Evolutionary conservation across 306 rosid species (phyloP), one percentile per base, ranked within the genome.

Genomic region (Amphicarpaea edgeworthii): DNA sequence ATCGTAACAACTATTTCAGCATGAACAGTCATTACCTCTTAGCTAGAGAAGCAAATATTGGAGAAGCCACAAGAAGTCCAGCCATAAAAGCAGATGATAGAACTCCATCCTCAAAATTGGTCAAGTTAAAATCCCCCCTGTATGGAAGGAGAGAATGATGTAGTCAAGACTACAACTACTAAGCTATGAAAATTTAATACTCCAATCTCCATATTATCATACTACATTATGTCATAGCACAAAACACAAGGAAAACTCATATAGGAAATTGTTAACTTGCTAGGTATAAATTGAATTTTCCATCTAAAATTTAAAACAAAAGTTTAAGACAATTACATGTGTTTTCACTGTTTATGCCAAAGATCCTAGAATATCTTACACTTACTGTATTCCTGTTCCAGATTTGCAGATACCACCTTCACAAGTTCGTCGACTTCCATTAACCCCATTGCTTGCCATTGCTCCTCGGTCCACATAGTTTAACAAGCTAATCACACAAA

Each of bases 381-480:
- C 82, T 68, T 67, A 80, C 98, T 92, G 97, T 79, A 94, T 94
- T 73, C 98, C 98, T 1, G 85, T 77, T 73, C 98, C 96, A 45
- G 89, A 32, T 7, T 85, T 77, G 89, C 98, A 94, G 57, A 51
- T 76, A 32, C 95, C 96, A 75, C 76, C 81, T 41, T 77, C 20
- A 84, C 98, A 94, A 73, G 83, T 88, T 83, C 73, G 77, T n/a
- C n/a, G 86, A 49, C 83, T 88, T 69, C 97, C 98, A 82, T 94
- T 94, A 61, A 94, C 98, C 62, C 98, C 98, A 82, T 94, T 94
- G 86, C 98, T 94, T 23, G 96, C 98, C 59, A 94, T 94, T 32
- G 93, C 89, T 79, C 98, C 98, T 55, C 98, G 93, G 73, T 94
- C 98, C 88, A 94, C 59, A 78, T 94, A 94, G 83, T 91, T 94